These are phyloP conservation scores for Boletus huronensis DNA, from an alignment of 768 basidiomycete species.

Conservation along the genomic window DNA sequence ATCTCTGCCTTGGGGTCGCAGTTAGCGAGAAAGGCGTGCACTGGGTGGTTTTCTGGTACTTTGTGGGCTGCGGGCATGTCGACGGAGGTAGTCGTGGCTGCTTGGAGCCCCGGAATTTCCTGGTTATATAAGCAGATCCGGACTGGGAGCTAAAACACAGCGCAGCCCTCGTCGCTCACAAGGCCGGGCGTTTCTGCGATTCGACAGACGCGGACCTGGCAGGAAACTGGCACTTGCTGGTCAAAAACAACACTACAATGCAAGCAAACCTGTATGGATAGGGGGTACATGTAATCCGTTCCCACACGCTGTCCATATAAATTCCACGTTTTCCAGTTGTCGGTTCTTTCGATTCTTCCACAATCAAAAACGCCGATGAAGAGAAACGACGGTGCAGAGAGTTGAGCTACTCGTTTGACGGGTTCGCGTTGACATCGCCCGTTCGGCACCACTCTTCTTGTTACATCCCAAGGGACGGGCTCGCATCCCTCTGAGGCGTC, in stretches of 20 bases:
- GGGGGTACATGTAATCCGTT: conserved; percentile 16
- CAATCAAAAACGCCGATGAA: conserved; percentile 49
- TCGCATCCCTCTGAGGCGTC: conserved; percentile 50
- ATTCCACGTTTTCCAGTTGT: background rate
- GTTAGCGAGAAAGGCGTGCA: conserved; percentile 16
- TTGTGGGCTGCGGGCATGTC: conserved; percentile 26
- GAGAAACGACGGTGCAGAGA: conserved; percentile 55
- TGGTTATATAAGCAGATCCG: conserved; percentile 21
- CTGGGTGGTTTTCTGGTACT: conserved; percentile 28
- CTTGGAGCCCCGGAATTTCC: no score
- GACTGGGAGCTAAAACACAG: background rate
- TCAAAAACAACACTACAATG: background rate
- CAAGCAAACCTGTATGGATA: no score
- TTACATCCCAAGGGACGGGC: conserved; percentile 63
- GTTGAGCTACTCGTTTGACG: conserved; percentile 47
- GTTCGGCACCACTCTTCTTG: conserved; percentile 61
- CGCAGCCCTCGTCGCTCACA: no score
- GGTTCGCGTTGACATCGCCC: conserved; percentile 59
- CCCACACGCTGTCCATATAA: conserved; percentile 17
- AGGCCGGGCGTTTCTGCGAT: background rate
- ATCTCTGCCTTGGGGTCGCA: conserved; percentile 23
- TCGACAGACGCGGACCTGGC: background rate
- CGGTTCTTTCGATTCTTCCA: conserved; percentile 39
- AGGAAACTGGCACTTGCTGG: background rate
- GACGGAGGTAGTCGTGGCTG: background rate